Base-by-base conservation (phyloP, 2,329 filamentous ascomycete genomes). In the Fusarium sp. region DNA sequence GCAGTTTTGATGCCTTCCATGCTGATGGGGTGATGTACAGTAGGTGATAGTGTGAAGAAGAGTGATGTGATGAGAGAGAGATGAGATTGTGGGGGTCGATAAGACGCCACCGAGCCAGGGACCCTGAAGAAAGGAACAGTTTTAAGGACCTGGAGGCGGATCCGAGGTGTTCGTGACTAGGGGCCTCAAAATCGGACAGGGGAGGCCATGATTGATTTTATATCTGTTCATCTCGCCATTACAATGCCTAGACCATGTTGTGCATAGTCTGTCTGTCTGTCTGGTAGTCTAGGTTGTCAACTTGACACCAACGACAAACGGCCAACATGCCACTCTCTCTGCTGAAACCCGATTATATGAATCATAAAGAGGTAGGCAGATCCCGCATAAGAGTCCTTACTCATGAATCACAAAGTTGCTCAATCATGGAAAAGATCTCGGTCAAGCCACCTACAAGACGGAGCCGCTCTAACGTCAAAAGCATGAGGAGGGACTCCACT, bases 161-260 rank as follows among this genome's bases (percentile, higher is more conserved):
- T 68, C 66, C 66, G 66, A 63, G 64, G 62, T 45, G 61, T 68
- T 69, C 64, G 48, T 62, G 52, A 58, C 56, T 25, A 49, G 64
- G 63, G 60, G 62, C 50, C 60, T 63, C 60, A 61, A 61, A 61
- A 38, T 49, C 17, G 25, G 25, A 43, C 54, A 53, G 52, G 52
- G 43, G 37, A 29, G 33, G 32, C n/a, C 37, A 29, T 33, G 13
- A 33, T 33, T 33, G 31, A n/a, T 14, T 33, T 33, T 33, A n/a
- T 14, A n/a, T n/a, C 31, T 33, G 31, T 33, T 51, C 37, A 51
- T 59, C 38, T 50, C 46, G 51, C 48, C 46, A 56, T 56, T 29
- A 37, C 15, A 21, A 17, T 13, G n/a, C 36, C 37, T 33, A 35
- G 46, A 56, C 38, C 56, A 14, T 27, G 42, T 46, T 46, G 27